Percentiles rank a stretch among this genome's conserved stretches.
These are phyloP conservation scores for Plasmodium gonderi DNA, from an alignment of 169 alveolate genomes.

Conservation along the genomic window DNA sequence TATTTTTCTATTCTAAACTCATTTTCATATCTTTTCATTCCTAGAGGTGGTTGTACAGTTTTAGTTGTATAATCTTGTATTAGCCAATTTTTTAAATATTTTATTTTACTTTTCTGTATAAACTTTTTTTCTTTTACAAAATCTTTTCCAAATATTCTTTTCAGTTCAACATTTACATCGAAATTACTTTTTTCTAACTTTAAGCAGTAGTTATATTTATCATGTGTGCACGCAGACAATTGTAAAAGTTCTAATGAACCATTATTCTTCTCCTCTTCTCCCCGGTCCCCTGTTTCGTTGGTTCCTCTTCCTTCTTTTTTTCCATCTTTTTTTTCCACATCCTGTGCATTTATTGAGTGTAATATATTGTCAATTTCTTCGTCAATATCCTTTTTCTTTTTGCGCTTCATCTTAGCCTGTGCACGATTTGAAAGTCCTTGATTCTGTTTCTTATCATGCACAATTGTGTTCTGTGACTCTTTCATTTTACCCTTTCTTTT, in stretches of 20 bases:
- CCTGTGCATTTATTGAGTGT: background rate
- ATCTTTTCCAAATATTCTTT: slow-evolving; percentile 57
- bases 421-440: background rate
- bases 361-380: slow-evolving; percentile 25
- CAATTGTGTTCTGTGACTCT: background rate
- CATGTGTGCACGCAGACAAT: slow-evolving; percentile 52
- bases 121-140: slow-evolving; percentile 47
- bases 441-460: background rate
- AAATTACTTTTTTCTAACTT: slow-evolving; percentile 55
- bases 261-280: background rate
- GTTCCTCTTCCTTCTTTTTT: background rate
- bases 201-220: slow-evolving; percentile 34
- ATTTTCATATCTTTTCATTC: slow-evolving; percentile 5
- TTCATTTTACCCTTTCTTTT: background rate
- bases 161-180: slow-evolving; percentile 47
- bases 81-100: slow-evolving; percentile 52
- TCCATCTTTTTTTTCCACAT: background rate
- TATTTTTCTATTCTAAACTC: slow-evolving; percentile 32
- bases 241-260: background rate
- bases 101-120: slow-evolving; percentile 37
- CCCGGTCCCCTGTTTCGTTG: background rate
- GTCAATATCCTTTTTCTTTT: slow-evolving; percentile 17
- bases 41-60: slow-evolving; percentile 19
- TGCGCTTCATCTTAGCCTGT: background rate
- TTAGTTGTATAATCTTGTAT: slow-evolving; percentile 41